Conservation (phyloP, 1,139 yeast genomes). For the Debaryomyces subglobosus region DNA sequence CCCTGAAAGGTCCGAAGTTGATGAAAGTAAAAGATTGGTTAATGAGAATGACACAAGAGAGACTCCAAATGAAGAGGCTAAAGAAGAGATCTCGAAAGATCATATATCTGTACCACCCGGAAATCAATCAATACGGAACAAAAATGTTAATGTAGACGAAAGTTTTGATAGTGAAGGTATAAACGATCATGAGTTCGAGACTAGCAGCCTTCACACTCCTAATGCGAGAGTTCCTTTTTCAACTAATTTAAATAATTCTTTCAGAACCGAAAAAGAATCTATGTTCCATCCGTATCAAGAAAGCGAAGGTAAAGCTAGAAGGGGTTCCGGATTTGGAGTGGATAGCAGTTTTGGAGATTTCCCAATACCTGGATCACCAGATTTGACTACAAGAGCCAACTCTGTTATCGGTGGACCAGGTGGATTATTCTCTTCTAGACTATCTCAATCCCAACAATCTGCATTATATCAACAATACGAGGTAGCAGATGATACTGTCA, state of each 20-base stretch:
- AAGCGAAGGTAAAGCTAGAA: conserved; percentile 15
- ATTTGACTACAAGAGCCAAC: conserved; percentile 48
- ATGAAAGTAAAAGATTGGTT: not conserved
- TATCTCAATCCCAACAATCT: conserved; percentile 51
- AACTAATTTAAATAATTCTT: conserved; percentile 1
- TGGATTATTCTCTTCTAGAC: conserved; percentile 39
- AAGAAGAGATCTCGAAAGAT: not conserved
- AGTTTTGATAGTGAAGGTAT: conserved; percentile 29
- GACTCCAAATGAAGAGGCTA: not conserved
- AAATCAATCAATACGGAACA: not conserved
- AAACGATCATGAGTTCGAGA: conserved; percentile 7
- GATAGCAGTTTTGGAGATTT: conserved; percentile 41
- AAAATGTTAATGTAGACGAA: conserved; percentile 30
- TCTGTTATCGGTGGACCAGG: conserved; percentile 44
- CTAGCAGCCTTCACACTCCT: conserved; percentile 17
- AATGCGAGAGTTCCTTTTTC: conserved; percentile 18
- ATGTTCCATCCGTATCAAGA: conserved; percentile 34
- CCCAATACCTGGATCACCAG: conserved; percentile 54
- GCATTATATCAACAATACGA: conserved; percentile 52
- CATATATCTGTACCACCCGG: not conserved
- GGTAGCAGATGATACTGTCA: conserved; percentile 50
- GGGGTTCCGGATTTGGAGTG: conserved; percentile 25
- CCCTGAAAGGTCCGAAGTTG: conserved; percentile 9
- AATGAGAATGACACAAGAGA: not conserved
- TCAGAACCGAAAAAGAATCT: conserved; percentile 17